Base-by-base conservation (phyloP, 306 rosid species). In the Ormosia semicastrata region DNA sequence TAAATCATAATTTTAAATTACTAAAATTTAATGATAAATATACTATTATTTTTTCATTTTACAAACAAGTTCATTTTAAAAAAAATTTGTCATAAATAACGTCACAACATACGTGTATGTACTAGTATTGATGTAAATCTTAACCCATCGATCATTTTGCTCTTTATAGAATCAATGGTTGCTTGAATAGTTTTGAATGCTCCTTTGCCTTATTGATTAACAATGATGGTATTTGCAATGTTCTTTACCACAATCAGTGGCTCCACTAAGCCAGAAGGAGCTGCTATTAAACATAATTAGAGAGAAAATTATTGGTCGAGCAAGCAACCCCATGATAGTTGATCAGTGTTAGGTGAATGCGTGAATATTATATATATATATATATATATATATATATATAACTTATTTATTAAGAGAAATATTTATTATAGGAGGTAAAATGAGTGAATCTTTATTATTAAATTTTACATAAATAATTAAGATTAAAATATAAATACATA, bases 91-190 rank as follows among this genome's bases (percentile, higher is more conserved):
- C n/a, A n/a, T n/a, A n/a, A n/a, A n/a, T n/a, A n/a, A 54, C 24
- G 2, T 54, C 17, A 54, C 4, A 54, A 59, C 15, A 29, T 70
- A 85, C 85, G 2, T 44, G 67, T 85, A 85, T 63, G 59, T 64
- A 78, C 81, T 87, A 8, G 46, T 40, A 64, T 43, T 44, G 3
- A 86, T 83, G 11, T 63, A 50, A 33, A 86, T 4, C 13, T 71
- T 62, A n/a, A 87, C 71, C 85, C 89, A 87, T 43, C 12, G n/a
- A 8, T 18, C 18, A 12, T 58, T 87, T 5, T 30, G 2, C 6
- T 11, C 37, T 79, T 80, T 10, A 87, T 46, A 12, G 83, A 83
- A 64, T 87, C 77, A 68, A 87, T 76, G 63, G 89, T 87, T 50
- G 58, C 86, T 81, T 87, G 87, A 9, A 87, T 14, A 12, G 83